Evolutionary conservation across 176 grass and related monocot genomes (phyloP), one percentile per base, ranked within the genome.

Genomic region (Triticum urartu): DNA sequence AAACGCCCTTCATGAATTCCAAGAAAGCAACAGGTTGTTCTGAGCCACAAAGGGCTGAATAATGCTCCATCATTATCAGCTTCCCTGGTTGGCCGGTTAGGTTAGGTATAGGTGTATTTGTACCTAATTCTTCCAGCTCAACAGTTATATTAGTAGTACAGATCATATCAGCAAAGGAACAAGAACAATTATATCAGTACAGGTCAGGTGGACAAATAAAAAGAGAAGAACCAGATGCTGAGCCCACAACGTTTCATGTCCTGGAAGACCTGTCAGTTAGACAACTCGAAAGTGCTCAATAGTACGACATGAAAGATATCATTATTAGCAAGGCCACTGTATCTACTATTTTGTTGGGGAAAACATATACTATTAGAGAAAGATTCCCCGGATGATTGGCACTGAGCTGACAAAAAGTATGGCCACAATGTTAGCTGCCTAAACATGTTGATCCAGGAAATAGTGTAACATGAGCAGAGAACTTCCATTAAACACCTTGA

Each of bases 21-120:
- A 88, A 78, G 82, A 91, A 85, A 88, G 90, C 78, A 91, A 91
- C 86, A 91, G 86, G 63, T 88, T 91, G 82, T 77, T 77, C 78
- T 11, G 77, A 68, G 63, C 62, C 81, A 84, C 81, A 20, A 69
- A 84, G 68, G 48, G 77, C 85, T 69, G 69, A 60, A 61, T 75
- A 25, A 81, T 77, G 77, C 68, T 85, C 85, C 30, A 77, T 63
- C 68, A 85, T 88, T 56, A 81, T 81, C 65, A 82, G 64, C 60
- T 76, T 69, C 69, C 67, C 62, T 24, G 48, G 72, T 52, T 81
- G 74, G 74, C 83, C 73, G 75, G 85, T 86, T 81, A 54, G 38
- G 84, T 84, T 91, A 64, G 85, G 85, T 84, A 54, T 81, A 38
- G 39, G 72, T 84, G 81, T 84, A 64, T 71, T 77, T 88, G 69